Base-by-base conservation (phyloP, 768 basidiomycete genomes). In the Trametes cinnabarina region DNA sequence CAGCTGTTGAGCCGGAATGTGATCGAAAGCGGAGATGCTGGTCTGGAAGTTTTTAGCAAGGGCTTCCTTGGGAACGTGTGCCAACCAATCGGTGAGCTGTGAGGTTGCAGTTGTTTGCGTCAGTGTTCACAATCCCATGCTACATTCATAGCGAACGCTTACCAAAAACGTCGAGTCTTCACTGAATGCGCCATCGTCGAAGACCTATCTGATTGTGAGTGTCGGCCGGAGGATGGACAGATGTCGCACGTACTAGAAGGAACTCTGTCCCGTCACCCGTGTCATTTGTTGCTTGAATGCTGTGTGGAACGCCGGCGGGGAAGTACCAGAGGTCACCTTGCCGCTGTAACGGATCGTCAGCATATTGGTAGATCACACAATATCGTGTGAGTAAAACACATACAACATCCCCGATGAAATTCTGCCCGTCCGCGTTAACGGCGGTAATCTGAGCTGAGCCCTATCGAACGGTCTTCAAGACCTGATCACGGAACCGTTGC, bases 291-390 rank as follows among this genome's bases (percentile, higher is more conserved):
- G 78, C 82, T 69, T 83, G 81, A 15, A 84, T 68, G 23, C 77
- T 79, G 64, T 84, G 82, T 0, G 82, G 82, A 51, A 77, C 74
- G 3, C 80, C 81, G 10, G 82, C 70, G n/a, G 80, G 81, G 72
- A 82, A 81, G 69, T 74, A 83, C 81, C 82, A 82, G 2, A 82
- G 63, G 63, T 82, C 81, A 3, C 79, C 81, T 28, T 76, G 69
- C 12, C 69, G 62, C 79, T 81, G 39, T 34, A 19, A 20, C 5
- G n/a, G 28, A 39, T 34, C 3, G 14, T 20, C 2, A 37, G 34
- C 1, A n/a, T 10, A n/a, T 17, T n/a, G 28, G 34, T 12, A 12
- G 20, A 39, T 19, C 15, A 2, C 9, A 40, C 4, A 44, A 63
- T 57, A n/a, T 63, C 65, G 3, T 20, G 69, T 39, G 23, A 62